A percentile compares a stretch with the other conserved stretches of the same genome.
phyloP scores from a whole-genome alignment of 495 filamentous ascomycete genomes.

The Melanomma pulvis-pyrius region DNA sequence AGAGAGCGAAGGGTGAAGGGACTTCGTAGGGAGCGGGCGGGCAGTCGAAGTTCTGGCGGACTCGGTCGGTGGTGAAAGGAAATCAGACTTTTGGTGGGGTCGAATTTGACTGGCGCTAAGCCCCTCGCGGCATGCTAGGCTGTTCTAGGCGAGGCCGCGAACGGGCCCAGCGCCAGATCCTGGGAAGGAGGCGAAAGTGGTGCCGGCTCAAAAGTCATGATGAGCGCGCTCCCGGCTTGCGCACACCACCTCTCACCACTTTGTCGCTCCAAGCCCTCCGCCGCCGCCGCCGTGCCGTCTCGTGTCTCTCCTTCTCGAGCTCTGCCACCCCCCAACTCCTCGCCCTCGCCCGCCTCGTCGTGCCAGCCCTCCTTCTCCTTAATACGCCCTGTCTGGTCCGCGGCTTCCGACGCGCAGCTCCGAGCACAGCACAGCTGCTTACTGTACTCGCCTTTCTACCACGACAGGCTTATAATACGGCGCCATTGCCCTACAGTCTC shows the following conservation, averaged over 20 bases:
- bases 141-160: not conserved
- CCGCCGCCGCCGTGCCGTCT: constrained; percentile 26
- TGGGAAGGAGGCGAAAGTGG: constrained; percentile 4
- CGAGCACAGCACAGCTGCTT: not conserved
- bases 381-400: not conserved
- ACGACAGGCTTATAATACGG: not conserved
- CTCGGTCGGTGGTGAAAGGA: constrained; percentile 2
- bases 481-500: not conserved
- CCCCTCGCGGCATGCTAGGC: not conserved
- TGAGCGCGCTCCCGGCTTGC: not conserved
- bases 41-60: not conserved
- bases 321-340: not conserved
- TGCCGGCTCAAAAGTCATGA: not conserved
- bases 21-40: not conserved
- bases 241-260: constrained; percentile 16
- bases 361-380: constrained; percentile 4
- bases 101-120: constrained; percentile 19
- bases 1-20: not conserved
- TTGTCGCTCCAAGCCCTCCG: constrained; percentile 1
- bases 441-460: not conserved
- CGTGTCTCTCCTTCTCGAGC: constrained; percentile 29
- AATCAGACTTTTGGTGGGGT: constrained; percentile 27
- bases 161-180: not conserved
- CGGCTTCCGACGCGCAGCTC: not conserved
- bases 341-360: not conserved